Evolutionary conservation across 2,329 filamentous ascomycete species (phyloP).

Genomic region (Nannizziopsis barbatae): DNA sequence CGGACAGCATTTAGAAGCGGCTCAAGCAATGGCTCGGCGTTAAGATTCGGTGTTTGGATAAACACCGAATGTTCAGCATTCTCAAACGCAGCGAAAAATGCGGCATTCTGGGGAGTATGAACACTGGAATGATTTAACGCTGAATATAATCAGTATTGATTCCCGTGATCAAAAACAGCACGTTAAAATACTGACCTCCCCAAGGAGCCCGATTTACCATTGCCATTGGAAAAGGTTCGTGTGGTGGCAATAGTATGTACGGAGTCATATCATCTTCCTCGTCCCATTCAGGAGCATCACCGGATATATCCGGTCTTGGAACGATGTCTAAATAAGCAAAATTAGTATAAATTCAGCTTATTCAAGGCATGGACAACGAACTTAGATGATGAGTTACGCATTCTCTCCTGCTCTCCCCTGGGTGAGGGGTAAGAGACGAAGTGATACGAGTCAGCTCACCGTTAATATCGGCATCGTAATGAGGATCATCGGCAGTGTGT

Average conservation of each 20-base stretch:
- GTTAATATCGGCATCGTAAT: constrained; percentile 53
- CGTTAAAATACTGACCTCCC: constrained; percentile 33
- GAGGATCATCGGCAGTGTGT: constrained; percentile 48
- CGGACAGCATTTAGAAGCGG: constrained; percentile 55
- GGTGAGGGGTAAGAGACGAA: constrained; percentile 41
- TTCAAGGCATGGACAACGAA: constrained; percentile 14
- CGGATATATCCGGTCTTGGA: constrained; percentile 40
- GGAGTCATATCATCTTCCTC: constrained; percentile 52
- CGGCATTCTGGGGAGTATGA: constrained; percentile 62
- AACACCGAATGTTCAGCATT: constrained; percentile 56
- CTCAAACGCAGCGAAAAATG: constrained; percentile 58
- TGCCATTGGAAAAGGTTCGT: constrained; percentile 56
- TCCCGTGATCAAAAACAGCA: not conserved
- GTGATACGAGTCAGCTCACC: constrained; percentile 54
- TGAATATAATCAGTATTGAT: constrained; percentile 11
- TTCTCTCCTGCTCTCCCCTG: constrained; percentile 44
- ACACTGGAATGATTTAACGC: constrained; percentile 49
- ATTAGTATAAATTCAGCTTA: constrained; percentile 2
- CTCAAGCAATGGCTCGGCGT: constrained; percentile 55
- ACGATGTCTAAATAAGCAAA: constrained; percentile 38
- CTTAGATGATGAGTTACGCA: constrained; percentile 55
- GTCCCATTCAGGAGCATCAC: constrained; percentile 45
- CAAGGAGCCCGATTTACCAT: constrained; percentile 59
- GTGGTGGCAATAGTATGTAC: constrained; percentile 46
- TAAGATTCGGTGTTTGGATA: constrained; percentile 68